Conservation (phyloP, 1,139 yeast genomes). For the Chernovozyma aurita region DNA sequence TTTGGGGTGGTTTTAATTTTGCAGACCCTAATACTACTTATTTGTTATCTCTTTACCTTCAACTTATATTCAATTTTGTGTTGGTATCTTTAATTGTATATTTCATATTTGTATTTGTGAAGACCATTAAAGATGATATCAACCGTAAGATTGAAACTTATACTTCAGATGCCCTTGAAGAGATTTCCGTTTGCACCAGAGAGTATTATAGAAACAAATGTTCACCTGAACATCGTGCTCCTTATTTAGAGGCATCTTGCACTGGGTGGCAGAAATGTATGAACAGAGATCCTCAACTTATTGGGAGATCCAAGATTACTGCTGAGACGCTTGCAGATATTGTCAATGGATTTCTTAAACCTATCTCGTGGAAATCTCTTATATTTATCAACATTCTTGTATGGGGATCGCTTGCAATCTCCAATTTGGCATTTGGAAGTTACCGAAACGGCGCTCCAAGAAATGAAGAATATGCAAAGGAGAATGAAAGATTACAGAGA, state of each 20-base stretch:
- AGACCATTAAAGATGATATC: constrained; percentile 67
- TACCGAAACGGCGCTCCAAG: constrained; percentile 1
- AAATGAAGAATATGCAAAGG: not conserved
- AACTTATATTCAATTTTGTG: constrained; percentile 59
- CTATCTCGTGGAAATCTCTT: constrained; percentile 73
- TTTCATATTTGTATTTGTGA: constrained; percentile 50
- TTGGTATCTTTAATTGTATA: constrained; percentile 54
- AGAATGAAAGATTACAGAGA: not conserved
- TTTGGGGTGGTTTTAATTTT: not conserved
- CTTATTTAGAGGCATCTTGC: constrained; percentile 74
- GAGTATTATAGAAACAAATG: constrained; percentile 76
- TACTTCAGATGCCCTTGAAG: constrained; percentile 55
- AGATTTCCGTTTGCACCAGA: constrained; percentile 66
- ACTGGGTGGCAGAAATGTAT: constrained; percentile 77
- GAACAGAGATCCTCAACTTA: constrained; percentile 75
- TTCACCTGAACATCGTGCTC: constrained; percentile 43
- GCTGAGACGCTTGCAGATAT: constrained; percentile 84
- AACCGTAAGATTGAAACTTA: constrained; percentile 62
- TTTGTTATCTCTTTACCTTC: constrained; percentile 66
- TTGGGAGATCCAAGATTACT: constrained; percentile 73
- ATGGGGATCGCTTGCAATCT: constrained; percentile 4
- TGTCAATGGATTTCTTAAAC: constrained; percentile 69
- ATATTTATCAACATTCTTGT: constrained; percentile 31
- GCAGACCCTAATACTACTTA: constrained; percentile 58
- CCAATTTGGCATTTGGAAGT: constrained; percentile 5